These are phyloP conservation scores for Triticum turgidum DNA, from an alignment of 176 grass and related monocot species.

Conservation along the genomic window DNA sequence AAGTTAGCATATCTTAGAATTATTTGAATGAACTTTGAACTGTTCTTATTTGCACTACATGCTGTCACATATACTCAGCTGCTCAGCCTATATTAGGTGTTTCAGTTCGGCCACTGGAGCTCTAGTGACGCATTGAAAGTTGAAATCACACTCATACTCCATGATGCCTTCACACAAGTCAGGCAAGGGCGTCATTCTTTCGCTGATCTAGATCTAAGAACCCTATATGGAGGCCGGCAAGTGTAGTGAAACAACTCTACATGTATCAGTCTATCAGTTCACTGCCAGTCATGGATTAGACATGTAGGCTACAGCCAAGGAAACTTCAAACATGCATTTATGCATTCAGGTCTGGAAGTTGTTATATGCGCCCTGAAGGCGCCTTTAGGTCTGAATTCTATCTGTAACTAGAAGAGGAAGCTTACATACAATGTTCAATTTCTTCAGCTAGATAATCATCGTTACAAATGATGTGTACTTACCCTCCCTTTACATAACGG, in stretches of 20 bases:
- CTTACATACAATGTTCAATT: background rate
- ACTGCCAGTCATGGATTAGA: background rate
- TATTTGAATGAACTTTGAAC: background rate
- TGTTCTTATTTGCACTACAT: constrained; percentile 21
- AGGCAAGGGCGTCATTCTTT: background rate
- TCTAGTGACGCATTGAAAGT: background rate
- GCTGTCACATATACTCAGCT: background rate
- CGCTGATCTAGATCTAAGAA: background rate
- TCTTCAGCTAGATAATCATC: constrained; percentile 6
- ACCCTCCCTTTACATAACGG: background rate
- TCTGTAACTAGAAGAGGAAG: constrained; percentile 11
- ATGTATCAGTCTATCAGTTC: background rate
- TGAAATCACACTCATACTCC: background rate
- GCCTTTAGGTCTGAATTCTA: background rate
- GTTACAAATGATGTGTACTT: constrained; percentile 4
- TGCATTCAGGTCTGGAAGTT: background rate
- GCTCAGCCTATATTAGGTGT: too few relatives aligned
- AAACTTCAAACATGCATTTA: background rate
- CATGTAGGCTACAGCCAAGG: constrained; percentile 13
- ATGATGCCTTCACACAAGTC: background rate
- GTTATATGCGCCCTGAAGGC: background rate
- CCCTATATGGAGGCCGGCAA: background rate
- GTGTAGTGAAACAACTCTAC: constrained; percentile 2
- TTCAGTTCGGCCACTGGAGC: background rate
- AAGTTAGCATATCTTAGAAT: background rate